Conservation (phyloP, 257 asterid genomes). For the Salvia hispanica region DNA sequence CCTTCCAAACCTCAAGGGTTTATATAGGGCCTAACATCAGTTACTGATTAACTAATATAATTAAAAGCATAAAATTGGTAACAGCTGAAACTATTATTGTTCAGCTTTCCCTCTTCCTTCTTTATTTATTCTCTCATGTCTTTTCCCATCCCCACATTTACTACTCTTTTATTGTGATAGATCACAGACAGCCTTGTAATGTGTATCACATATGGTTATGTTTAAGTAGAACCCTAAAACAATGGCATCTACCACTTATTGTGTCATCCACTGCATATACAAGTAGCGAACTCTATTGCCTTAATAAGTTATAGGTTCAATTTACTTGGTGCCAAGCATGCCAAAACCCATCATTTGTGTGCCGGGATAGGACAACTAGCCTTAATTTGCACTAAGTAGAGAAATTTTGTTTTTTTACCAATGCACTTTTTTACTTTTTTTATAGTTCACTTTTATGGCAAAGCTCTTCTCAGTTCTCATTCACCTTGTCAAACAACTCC, state of each 20-base stretch:
- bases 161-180: too few species aligned
- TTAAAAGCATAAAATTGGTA: too few species aligned
- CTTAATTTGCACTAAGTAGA: neutral
- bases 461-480: slow-evolving; percentile 1
- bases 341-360: neutral
- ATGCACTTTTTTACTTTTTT: too few species aligned
- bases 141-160: too few species aligned
- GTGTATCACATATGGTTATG: too few species aligned
- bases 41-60: too few species aligned
- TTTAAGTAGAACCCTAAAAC: neutral
- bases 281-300: neutral
- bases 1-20: too few species aligned
- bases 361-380: neutral
- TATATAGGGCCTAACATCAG: too few species aligned
- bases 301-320: neutral
- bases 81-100: too few species aligned
- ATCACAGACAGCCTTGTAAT: too few species aligned
- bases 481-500: neutral
- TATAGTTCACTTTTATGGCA: neutral
- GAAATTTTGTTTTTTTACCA: neutral
- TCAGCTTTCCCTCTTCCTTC: too few species aligned
- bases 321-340: slow-evolving; percentile 7
- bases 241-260: neutral
- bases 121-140: too few species aligned
- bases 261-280: neutral